Evolutionary conservation across 106 monocot species (phyloP), one percentile per base, ranked within the genome.

Genomic region (Dendrobium chrysotoxum): DNA sequence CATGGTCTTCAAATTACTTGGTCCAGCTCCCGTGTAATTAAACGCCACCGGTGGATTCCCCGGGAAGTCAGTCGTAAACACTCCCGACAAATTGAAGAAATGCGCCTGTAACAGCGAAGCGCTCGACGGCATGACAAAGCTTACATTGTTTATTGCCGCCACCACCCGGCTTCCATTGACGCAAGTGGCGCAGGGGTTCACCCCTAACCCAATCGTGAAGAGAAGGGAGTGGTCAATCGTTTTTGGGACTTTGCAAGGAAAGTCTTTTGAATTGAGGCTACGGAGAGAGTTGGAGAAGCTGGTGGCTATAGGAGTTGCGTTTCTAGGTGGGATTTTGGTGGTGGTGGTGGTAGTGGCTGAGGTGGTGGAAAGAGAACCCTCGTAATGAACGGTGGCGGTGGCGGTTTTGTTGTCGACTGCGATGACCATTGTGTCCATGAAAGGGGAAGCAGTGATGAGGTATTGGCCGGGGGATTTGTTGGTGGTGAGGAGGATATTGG

Each of bases 1-100:
- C 75, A 28, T 54, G 4, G 86, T 87, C 54, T 70, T 54, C 28
- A 81, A 31, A 65, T 81, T 84, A 11, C 23, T 42, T 28, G 84
- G 80, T 0, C 81, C 81, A 41, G 28, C 44, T 10, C 87, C 84
- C 8, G 81, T 78, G 82, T 87, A 87, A 70, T 90, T 81, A 79
- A 87, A 93, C 17, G 47, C 15, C 3, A 53, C n/a, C 7, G 68
- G 77, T 1, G 90, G 93, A 4, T 67, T 77, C 13, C 18, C 83
- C 1, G 90, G 93, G 80, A 93, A 93, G 50, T 93, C 93, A 0
- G 64, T 50, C 2, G 86, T 87, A 82, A 85, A 90, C 28, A 90
- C 88, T 1, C 87, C 80, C 1, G 66, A 78, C 2, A 79, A 39
- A 58, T 87, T 88, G 81, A 77, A 88, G 80, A 87, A 90, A 50